These are phyloP conservation scores for Saitoella complicata DNA, from an alignment of 805 yeast genomes.

Conservation along the genomic window DNA sequence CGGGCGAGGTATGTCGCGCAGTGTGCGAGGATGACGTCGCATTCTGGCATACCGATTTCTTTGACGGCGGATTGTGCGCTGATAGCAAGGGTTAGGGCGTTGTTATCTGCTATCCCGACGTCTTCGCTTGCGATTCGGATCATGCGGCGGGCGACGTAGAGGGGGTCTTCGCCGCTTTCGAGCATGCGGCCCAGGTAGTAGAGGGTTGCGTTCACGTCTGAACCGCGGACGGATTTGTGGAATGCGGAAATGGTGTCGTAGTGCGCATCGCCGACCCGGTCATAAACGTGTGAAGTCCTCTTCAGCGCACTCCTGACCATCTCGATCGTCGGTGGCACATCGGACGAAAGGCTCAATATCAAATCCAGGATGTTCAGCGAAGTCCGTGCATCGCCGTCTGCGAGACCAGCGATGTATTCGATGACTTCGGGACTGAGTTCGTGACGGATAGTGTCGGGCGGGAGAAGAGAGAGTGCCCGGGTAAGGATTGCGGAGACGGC, in stretches of 20 bases:
- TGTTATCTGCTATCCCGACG: conserved; percentile 69
- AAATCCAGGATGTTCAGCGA: conserved; percentile 71
- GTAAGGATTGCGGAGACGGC: conserved; percentile 40
- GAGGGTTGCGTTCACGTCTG: conserved; percentile 76
- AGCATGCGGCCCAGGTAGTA: conserved; percentile 80
- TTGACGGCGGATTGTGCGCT: conserved; percentile 76
- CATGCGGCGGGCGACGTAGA: conserved; percentile 80
- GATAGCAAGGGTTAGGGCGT: conserved; percentile 71
- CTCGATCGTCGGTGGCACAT: conserved; percentile 13
- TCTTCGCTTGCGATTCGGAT: conserved; percentile 92
- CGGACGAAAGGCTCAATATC: conserved; percentile 11
- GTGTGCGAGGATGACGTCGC: conserved; percentile 75
- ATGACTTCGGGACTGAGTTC: conserved; percentile 15
- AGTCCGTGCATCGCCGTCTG: conserved; percentile 80
- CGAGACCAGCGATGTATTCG: conserved; percentile 50
- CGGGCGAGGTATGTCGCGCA: conserved; percentile 81
- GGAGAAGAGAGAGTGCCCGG: conserved; percentile 35
- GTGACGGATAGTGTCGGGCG: neutral
- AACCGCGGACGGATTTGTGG: conserved; percentile 83
- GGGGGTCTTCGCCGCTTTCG: conserved; percentile 84
- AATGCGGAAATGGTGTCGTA: conserved; percentile 93
- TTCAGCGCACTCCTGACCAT: conserved; percentile 11
- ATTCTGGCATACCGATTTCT: conserved; percentile 89
- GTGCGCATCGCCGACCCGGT: conserved; percentile 78
- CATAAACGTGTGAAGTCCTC: conserved; percentile 38